phyloP scores from a whole-genome alignment of 768 basidiomycete species.

The Trametes cinnabarina region DNA sequence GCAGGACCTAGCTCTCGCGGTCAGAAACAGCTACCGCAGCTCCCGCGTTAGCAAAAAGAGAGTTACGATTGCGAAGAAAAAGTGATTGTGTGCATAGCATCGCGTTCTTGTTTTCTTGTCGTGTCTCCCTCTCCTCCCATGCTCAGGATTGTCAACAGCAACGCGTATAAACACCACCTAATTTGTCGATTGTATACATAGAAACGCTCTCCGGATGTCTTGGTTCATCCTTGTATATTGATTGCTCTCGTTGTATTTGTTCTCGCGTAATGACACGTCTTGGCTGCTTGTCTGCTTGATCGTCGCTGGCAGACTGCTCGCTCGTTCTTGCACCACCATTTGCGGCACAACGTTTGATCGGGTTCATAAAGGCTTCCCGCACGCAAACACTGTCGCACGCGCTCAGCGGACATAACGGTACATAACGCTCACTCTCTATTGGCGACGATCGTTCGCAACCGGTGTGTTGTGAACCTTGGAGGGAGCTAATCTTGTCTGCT shows the following conservation, averaged over 20 bases:
- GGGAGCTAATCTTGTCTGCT: too few relatives aligned
- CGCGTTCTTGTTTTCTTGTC: background rate
- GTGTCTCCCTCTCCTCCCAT: background rate
- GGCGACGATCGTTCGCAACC: background rate
- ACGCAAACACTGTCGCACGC: background rate
- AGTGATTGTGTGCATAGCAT: background rate
- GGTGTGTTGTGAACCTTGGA: background rate
- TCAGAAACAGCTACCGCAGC: constrained; percentile 1
- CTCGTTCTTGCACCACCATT: background rate
- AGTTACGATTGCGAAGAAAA: background rate
- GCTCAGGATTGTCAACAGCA: background rate
- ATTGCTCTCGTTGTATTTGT: constrained; percentile 1
- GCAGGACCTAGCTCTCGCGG: constrained; percentile 12
- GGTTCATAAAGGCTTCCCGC: background rate
- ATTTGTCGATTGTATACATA: constrained; percentile 1
- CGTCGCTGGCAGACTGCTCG: too few relatives aligned
- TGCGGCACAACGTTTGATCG: background rate
- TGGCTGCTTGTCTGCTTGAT: background rate
- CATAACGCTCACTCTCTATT: background rate
- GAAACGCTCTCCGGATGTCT: background rate
- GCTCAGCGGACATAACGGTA: background rate
- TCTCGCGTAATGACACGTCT: background rate
- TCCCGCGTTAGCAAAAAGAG: constrained; percentile 1
- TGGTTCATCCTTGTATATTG: background rate
- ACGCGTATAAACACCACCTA: background rate